Evolutionary conservation across 352 stramenopile species (phyloP).

Genomic region (Phytophthora hybrid): DNA sequence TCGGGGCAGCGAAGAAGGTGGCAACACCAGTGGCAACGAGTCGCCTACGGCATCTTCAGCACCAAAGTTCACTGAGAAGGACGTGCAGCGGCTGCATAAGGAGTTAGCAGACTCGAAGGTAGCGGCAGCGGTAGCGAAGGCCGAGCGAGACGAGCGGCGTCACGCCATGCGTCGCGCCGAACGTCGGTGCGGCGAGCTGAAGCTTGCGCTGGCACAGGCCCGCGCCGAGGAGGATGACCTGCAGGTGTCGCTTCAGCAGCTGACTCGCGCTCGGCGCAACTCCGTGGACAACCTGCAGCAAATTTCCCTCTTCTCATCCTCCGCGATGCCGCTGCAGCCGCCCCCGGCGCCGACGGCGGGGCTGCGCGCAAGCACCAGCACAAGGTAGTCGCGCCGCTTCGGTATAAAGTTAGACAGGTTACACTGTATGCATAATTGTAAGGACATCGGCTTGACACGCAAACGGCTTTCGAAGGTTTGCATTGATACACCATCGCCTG

Average conservation of each 20-base stretch:
- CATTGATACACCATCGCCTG: background rate
- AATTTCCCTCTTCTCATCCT: conserved; percentile 62
- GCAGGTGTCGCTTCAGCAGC: conserved; percentile 59
- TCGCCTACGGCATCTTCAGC: conserved; percentile 19
- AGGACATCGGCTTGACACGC: background rate
- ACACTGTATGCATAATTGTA: background rate
- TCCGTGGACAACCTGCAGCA: conserved; percentile 68
- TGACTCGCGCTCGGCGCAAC: conserved; percentile 50
- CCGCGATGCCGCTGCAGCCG: conserved; percentile 34
- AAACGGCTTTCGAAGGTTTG: background rate
- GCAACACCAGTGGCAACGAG: conserved; percentile 20
- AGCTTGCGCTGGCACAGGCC: conserved; percentile 72
- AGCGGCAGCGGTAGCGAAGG: conserved; percentile 60
- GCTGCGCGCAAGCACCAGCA: conserved; percentile 22
- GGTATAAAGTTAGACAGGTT: conserved; percentile 24
- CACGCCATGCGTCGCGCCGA: conserved; percentile 67
- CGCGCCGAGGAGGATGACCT: conserved; percentile 74
- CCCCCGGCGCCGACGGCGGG: conserved; percentile 29
- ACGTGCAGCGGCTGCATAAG: conserved; percentile 68
- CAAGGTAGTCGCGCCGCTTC: conserved; percentile 23
- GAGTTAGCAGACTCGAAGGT: conserved; percentile 78
- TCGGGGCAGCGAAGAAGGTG: conserved; percentile 22
- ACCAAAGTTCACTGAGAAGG: conserved; percentile 52
- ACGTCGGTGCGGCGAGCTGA: conserved; percentile 64
- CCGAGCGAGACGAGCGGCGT: conserved; percentile 67